These are phyloP conservation scores for Emergomyces pasteurianus DNA, from an alignment of 2,329 filamentous ascomycete genomes.

Conservation along the genomic window DNA sequence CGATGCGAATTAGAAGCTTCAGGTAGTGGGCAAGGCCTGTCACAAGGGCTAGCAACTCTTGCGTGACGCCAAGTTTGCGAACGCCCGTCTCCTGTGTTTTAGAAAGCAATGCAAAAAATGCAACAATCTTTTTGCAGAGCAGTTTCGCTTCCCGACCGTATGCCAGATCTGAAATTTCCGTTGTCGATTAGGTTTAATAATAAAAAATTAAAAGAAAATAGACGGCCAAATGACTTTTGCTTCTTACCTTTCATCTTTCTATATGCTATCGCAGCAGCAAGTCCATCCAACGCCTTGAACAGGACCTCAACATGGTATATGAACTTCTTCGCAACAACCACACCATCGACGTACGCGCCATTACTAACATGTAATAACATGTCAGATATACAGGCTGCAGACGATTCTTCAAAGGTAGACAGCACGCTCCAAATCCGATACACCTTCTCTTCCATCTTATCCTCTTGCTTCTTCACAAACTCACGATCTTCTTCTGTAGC, in stretches of 20 bases:
- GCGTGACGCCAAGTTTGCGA: slow-evolving; percentile 85
- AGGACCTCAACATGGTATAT: slow-evolving; percentile 92
- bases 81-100: slow-evolving; percentile 89
- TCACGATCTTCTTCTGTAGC: slow-evolving; percentile 59
- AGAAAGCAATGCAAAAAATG: slow-evolving; percentile 89
- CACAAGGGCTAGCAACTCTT: slow-evolving; percentile 93
- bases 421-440: slow-evolving; percentile 97
- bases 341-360: slow-evolving; percentile 87
- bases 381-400: slow-evolving; percentile 94
- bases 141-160: slow-evolving; percentile 96
- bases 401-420: slow-evolving; percentile 94
- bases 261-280: slow-evolving; percentile 60
- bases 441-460: slow-evolving; percentile 94
- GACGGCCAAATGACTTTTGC: slow-evolving; percentile 14
- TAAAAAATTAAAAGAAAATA: background rate
- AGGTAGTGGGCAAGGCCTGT: slow-evolving; percentile 94
- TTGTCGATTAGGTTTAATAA: slow-evolving; percentile 10
- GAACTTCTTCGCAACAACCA: slow-evolving; percentile 89
- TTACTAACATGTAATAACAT: slow-evolving; percentile 99
- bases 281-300: slow-evolving; percentile 74
- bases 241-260: slow-evolving; percentile 63
- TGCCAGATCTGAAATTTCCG: slow-evolving; percentile 53
- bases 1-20: slow-evolving; percentile 93
- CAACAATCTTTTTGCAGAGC: slow-evolving; percentile 98
- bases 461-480: slow-evolving; percentile 70